Evolutionary conservation across 1,139 yeast genomes (phyloP), one percentile per base, ranked within the genome.

Genomic region (Candida mesenterica): DNA sequence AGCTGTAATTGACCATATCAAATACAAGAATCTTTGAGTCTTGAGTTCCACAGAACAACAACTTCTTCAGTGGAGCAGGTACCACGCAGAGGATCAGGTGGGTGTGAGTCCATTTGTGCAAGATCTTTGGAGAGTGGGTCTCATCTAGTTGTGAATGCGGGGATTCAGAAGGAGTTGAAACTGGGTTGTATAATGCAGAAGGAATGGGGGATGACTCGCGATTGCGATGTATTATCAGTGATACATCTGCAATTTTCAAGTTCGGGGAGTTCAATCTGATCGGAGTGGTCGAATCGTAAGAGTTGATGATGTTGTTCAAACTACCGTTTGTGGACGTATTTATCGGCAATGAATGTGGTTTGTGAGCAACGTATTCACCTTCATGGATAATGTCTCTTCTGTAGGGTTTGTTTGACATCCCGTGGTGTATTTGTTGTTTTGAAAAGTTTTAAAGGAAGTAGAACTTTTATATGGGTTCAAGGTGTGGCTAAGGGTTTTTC

Each of bases 31-130:
- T 83, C 48, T 77, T 77, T n/a, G 95, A 86, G 49, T 84, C 86
- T 50, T 90, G 96, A 1, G 97, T 87, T n/a, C 98, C 98, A 40
- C 96, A 94, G 55, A 85, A 85, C 13, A 92, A 52, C 28, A 81
- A 62, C 28, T 75, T 68, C 39, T 73, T 72, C 20, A 59, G 58
- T 0, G 85, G 82, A 20, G 83, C 79, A 6, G 85, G 75, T 5
- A 84, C 79, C 18, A 87, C 77, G 33, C 95, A 82, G n/a, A 92
- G 72, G 17, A 90, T 82, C 1, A 95, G 82, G 46, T 77, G 80
- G 3, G 74, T 63, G 44, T 79, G 81, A 16, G 76, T 71, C 97
- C 97, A 90, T 50, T 76, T 71, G 55, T 89, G 97, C 4, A 86
- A 17, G 43, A 41, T 34, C 35, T 41, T 37, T 33, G 50, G 28